Evolutionary conservation across 208 protist genomes (phyloP).

Genomic region (Acanthamoeba sp.): DNA sequence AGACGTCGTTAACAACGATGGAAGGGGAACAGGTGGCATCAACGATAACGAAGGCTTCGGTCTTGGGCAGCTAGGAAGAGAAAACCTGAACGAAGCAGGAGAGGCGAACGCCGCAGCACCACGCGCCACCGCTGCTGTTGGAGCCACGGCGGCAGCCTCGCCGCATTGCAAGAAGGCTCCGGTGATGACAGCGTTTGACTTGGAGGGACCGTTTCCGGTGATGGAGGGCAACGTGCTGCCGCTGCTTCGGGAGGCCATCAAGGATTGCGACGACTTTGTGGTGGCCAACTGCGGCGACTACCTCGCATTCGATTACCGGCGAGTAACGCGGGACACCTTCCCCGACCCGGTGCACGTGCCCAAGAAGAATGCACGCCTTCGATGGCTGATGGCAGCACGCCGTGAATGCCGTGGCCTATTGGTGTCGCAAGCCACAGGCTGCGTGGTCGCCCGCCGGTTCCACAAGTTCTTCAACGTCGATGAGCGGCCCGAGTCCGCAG

Average conservation of each 20-base stretch:
- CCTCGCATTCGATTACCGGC: slow-evolving; percentile 74
- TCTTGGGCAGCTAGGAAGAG: too few relatives aligned
- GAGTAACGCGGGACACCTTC: slow-evolving; percentile 5
- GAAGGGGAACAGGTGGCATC: too few relatives aligned
- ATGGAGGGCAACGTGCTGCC: slow-evolving; percentile 76
- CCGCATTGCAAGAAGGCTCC: not conserved
- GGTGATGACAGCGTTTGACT: not conserved
- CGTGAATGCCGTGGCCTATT: slow-evolving; percentile 76
- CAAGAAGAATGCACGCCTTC: slow-evolving; percentile 56
- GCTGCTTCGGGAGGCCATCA: slow-evolving; percentile 72
- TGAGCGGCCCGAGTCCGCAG: slow-evolving; percentile 66
- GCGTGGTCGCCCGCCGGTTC: slow-evolving; percentile 76
- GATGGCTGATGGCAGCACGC: slow-evolving; percentile 57
- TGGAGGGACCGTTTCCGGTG: slow-evolving; percentile 50
- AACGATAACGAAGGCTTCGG: too few relatives aligned
- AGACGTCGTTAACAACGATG: not conserved
- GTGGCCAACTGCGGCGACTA: slow-evolving; percentile 16
- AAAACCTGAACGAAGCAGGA: not conserved
- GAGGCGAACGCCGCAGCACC: not conserved
- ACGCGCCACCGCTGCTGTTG: too few relatives aligned
- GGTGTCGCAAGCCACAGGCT: slow-evolving; percentile 23
- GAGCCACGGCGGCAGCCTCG: not conserved
- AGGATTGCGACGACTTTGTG: slow-evolving; percentile 35
- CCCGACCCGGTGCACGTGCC: slow-evolving; percentile 43
- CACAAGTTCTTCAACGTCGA: slow-evolving; percentile 83